Percentiles rank a stretch among this genome's conserved stretches.
These are phyloP conservation scores for Arabidopsis suecica DNA, from an alignment of 345 rosid genomes.

Conservation along the genomic window DNA sequence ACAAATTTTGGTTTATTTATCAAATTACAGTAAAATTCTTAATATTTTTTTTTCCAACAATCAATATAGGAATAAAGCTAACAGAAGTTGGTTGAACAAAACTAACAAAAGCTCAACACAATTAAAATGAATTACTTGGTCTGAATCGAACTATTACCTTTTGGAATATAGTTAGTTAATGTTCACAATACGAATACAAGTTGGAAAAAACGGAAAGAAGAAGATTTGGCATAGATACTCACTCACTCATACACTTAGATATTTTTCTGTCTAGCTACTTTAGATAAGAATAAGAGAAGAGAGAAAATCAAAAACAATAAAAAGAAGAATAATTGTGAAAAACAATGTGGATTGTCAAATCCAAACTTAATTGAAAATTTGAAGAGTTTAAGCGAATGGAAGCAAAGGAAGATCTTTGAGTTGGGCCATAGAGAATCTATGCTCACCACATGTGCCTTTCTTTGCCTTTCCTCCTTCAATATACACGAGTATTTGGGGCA, in stretches of 20 bases:
- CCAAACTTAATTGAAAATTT: constrained; percentile 20
- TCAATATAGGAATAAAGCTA: no score
- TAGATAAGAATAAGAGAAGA: constrained; percentile 40
- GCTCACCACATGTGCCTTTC: constrained; percentile 53
- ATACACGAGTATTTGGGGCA: constrained; percentile 38
- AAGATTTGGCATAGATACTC: constrained; percentile 39
- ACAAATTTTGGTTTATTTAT: no score
- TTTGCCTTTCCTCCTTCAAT: constrained; percentile 46
- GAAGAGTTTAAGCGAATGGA: constrained; percentile 34
- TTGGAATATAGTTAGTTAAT: constrained; percentile 12
- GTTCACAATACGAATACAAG: constrained; percentile 3
- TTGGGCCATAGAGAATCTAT: constrained; percentile 51
- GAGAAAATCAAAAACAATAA: constrained; percentile 4
- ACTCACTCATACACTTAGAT: constrained; percentile 7
- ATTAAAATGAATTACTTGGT: neutral
- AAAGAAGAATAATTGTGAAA: constrained; percentile 25
- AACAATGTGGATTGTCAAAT: constrained; percentile 39
- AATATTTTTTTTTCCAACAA: neutral
- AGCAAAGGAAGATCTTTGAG: constrained; percentile 38
- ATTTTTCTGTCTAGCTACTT: constrained; percentile 29
- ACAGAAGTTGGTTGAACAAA: no score
- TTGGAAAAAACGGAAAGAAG: constrained; percentile 27
- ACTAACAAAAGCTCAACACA: no score
- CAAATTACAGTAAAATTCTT: no score
- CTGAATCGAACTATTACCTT: neutral